Evolutionary conservation across 1,139 yeast genomes (phyloP).

Genomic region (Neolecta irregularis): DNA sequence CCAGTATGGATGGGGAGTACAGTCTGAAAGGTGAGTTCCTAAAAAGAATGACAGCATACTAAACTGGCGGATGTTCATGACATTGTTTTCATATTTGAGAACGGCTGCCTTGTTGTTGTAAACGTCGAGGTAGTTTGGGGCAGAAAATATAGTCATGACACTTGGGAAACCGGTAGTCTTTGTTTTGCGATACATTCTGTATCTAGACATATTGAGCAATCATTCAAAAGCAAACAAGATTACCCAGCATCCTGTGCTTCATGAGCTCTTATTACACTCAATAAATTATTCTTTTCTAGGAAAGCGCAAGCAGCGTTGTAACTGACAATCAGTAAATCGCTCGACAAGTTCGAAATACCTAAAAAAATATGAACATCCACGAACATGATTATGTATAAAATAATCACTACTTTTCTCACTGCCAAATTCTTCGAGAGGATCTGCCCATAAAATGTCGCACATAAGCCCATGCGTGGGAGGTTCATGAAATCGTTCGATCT

Average conservation of each 20-base stretch:
- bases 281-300: conserved; percentile 59
- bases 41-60: conserved; percentile 19
- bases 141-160: conserved; percentile 80
- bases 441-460: conserved; percentile 96
- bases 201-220: neutral
- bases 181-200: conserved; percentile 75
- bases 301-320: conserved; percentile 74
- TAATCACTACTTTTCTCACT: conserved; percentile 41
- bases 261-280: conserved; percentile 84
- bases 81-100: conserved; percentile 63
- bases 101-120: conserved; percentile 95
- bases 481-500: conserved; percentile 67
- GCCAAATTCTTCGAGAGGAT: conserved; percentile 82
- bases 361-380: conserved; percentile 89
- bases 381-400: conserved; percentile 54
- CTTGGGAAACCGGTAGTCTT: conserved; percentile 85
- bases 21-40: conserved; percentile 21
- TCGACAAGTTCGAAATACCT: neutral
- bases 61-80: conserved; percentile 91
- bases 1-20: conserved; percentile 94
- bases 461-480: conserved; percentile 89
- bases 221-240: neutral
- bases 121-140: conserved; percentile 87
- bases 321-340: conserved; percentile 24
- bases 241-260: conserved; percentile 98